Evolutionary conservation across 1,284 basidiomycete genomes (phyloP).

Genomic region (Boletellus sp.): DNA sequence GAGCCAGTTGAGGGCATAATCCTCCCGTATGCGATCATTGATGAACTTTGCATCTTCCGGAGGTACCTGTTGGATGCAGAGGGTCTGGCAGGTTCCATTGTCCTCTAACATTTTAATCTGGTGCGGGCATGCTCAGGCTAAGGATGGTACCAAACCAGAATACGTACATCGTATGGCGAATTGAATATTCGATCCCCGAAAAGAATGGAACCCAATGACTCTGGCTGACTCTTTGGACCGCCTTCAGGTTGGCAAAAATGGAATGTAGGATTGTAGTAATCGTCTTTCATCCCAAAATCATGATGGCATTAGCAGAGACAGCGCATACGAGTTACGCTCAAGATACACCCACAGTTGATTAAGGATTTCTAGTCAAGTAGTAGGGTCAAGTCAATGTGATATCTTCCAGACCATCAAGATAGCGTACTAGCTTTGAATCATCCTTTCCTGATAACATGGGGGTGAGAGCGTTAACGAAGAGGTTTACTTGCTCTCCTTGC

Average conservation of each 20-base stretch:
- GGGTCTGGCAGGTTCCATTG: constrained; percentile 70
- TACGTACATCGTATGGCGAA: constrained; percentile 79
- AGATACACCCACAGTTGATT: constrained; percentile 62
- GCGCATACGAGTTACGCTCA: not conserved
- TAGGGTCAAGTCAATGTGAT: constrained; percentile 11
- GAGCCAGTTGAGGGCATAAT: constrained; percentile 94
- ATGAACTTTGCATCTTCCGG: constrained; percentile 82
- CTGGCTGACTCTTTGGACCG: constrained; percentile 78
- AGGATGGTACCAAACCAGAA: not conserved
- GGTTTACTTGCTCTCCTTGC: constrained; percentile 66
- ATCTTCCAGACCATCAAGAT: constrained; percentile 12
- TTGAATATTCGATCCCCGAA: constrained; percentile 96
- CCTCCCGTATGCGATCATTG: constrained; percentile 87
- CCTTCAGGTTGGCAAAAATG: constrained; percentile 83
- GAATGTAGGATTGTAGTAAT: constrained; percentile 85
- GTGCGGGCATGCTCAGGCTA: constrained; percentile 7
- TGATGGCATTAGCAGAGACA: constrained; percentile 11
- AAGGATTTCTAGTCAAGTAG: constrained; percentile 62
- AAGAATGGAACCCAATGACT: constrained; percentile 88
- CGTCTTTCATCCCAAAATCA: constrained; percentile 45
- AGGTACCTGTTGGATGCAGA: constrained; percentile 68
- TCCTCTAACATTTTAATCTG: constrained; percentile 77
- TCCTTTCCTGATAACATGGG: constrained; percentile 72
- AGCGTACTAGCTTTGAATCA: constrained; percentile 74
- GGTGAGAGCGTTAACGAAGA: constrained; percentile 84